These are phyloP conservation scores for Schwanniomyces vanrijiae DNA, from an alignment of 805 yeast species.

Conservation along the genomic window DNA sequence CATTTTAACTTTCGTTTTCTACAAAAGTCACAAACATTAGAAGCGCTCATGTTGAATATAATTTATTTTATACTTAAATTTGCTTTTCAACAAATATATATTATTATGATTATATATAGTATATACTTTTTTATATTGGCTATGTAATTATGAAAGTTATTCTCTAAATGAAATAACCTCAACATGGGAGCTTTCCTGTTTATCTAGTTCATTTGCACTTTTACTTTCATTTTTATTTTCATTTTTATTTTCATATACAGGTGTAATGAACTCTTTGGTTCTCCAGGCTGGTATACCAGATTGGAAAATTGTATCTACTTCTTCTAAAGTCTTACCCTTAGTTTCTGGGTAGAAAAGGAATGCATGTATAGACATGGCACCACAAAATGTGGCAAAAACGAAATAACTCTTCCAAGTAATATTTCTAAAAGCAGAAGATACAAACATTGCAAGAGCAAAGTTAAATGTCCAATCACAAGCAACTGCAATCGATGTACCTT, in stretches of 20 bases:
- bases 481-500: slow-evolving; percentile 64
- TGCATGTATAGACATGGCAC: slow-evolving; percentile 46
- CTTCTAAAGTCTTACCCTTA: slow-evolving; percentile 59
- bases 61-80: neutral
- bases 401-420: slow-evolving; percentile 46
- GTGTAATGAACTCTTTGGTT: slow-evolving; percentile 10
- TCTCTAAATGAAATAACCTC: neutral
- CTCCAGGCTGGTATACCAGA: slow-evolving; percentile 45
- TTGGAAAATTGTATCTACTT: slow-evolving; percentile 49
- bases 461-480: slow-evolving; percentile 66
- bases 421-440: slow-evolving; percentile 54
- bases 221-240: too few relatives aligned
- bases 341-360: slow-evolving; percentile 61
- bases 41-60: neutral
- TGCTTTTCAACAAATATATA: too few relatives aligned
- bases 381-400: slow-evolving; percentile 50
- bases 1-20: slow-evolving; percentile 13
- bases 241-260: neutral
- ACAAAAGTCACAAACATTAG: slow-evolving; percentile 13
- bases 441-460: slow-evolving; percentile 62
- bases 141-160: neutral
- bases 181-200: neutral
- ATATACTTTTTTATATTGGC: too few relatives aligned
- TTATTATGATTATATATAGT: too few relatives aligned
- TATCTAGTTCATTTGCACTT: neutral